A percentile compares a stretch with the other conserved stretches of the same genome.
phyloP scores from a whole-genome alignment of 2,329 filamentous ascomycete genomes.

The Magnaporthiopsis poae region DNA sequence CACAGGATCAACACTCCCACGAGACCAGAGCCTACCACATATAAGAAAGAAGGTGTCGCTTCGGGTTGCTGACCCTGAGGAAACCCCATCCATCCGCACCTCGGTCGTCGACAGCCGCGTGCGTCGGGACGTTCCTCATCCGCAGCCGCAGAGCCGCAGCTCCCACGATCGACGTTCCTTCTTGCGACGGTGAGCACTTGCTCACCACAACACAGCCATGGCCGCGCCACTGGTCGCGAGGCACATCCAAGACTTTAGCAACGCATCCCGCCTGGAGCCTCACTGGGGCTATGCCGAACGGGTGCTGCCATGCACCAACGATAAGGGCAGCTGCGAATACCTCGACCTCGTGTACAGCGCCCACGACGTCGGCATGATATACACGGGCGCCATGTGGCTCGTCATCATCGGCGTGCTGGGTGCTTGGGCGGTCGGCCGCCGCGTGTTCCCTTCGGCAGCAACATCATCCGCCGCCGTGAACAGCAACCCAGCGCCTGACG shows the following conservation, averaged over 20 bases:
- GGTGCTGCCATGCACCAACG: slow-evolving; percentile 34
- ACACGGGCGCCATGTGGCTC: slow-evolving; percentile 40
- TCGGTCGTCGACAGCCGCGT: no score
- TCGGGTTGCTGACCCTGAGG: no score
- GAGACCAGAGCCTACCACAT: neutral
- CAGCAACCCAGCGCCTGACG: slow-evolving; percentile 9
- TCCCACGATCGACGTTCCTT: neutral
- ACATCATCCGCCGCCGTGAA: slow-evolving; percentile 13
- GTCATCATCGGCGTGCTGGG: slow-evolving; percentile 34
- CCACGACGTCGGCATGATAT: slow-evolving; percentile 41
- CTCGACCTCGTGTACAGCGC: slow-evolving; percentile 40
- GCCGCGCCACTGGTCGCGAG: neutral
- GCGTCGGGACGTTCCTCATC: neutral
- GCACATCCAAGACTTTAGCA: slow-evolving; percentile 34
- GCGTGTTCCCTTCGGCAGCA: slow-evolving; percentile 11
- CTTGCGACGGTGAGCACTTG: neutral
- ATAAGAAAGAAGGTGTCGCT: neutral
- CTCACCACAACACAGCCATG: neutral
- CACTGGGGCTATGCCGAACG: slow-evolving; percentile 41
- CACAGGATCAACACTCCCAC: neutral
- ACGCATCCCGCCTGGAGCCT: slow-evolving; percentile 24
- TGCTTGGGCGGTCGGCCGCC: slow-evolving; percentile 29
- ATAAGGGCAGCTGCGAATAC: slow-evolving; percentile 38
- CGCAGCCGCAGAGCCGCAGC: slow-evolving; percentile 1
- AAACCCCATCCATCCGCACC: no score